These are phyloP conservation scores for Eucalyptus regnans DNA, from an alignment of 345 rosid species.

Conservation along the genomic window DNA sequence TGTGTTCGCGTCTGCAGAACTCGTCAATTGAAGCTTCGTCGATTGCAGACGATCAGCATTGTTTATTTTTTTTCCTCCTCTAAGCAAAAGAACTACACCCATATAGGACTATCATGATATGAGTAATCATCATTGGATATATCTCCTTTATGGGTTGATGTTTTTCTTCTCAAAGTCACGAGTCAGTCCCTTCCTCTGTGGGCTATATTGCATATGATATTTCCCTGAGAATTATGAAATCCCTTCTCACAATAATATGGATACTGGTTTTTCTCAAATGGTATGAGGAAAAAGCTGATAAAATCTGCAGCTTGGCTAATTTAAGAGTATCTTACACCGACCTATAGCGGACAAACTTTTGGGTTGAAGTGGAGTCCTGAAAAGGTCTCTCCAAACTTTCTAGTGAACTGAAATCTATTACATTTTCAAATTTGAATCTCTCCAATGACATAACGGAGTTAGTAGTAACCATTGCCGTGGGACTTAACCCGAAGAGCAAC, in stretches of 20 bases:
- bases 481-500: background rate
- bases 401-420: background rate
- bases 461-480: background rate
- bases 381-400: background rate
- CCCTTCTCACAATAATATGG: background rate
- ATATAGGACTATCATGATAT: background rate
- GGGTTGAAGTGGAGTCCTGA: background rate
- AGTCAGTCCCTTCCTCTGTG: background rate
- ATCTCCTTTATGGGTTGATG: background rate
- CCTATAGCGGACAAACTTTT: background rate
- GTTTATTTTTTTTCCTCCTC: accelerated
- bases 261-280: background rate
- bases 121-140: background rate
- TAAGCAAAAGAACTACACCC: background rate
- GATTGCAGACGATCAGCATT: too few relatives aligned
- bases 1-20: too few relatives aligned
- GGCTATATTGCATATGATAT: background rate
- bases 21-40: too few relatives aligned
- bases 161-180: background rate
- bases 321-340: background rate
- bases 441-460: background rate
- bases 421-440: background rate
- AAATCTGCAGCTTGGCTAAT: background rate
- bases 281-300: background rate
- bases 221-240: background rate